Evolutionary conservation across 148 eudicot genomes (phyloP).

Genomic region (Fagopyrum esculentum): DNA sequence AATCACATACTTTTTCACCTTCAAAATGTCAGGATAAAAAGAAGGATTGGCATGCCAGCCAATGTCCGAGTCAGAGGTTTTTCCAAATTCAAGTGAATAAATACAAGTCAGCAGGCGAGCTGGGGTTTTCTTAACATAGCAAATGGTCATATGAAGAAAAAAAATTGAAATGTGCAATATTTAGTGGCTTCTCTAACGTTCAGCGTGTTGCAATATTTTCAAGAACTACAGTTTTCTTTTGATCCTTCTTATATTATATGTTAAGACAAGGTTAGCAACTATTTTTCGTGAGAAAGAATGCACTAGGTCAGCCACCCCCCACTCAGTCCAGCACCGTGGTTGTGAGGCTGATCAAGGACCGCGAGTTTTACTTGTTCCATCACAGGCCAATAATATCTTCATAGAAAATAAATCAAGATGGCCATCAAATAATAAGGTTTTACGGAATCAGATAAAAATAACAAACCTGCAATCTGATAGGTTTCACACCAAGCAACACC

Average conservation of each 20-base stretch:
- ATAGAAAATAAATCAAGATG: background rate
- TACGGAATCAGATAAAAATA: background rate
- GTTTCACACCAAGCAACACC: constrained; percentile 90
- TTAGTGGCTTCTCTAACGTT: background rate
- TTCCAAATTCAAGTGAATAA: background rate
- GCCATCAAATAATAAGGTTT: background rate
- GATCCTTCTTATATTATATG: background rate
- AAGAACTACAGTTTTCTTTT: background rate
- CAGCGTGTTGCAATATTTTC: background rate
- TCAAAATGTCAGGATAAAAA: background rate
- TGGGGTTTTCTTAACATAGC: background rate
- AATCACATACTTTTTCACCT: background rate
- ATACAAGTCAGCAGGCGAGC: background rate
- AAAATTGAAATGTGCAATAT: background rate
- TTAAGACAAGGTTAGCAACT: background rate
- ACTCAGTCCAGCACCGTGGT: background rate
- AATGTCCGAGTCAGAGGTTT: background rate
- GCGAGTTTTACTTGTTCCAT: background rate
- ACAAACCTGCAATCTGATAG: constrained; percentile 85
- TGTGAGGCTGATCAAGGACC: background rate
- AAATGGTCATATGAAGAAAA: background rate
- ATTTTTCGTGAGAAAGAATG: background rate
- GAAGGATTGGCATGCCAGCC: background rate
- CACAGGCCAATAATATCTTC: background rate
- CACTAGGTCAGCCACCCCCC: background rate